Evolutionary conservation across 768 basidiomycete genomes (phyloP).

Genomic region (Rhodotorula babjevae): DNA sequence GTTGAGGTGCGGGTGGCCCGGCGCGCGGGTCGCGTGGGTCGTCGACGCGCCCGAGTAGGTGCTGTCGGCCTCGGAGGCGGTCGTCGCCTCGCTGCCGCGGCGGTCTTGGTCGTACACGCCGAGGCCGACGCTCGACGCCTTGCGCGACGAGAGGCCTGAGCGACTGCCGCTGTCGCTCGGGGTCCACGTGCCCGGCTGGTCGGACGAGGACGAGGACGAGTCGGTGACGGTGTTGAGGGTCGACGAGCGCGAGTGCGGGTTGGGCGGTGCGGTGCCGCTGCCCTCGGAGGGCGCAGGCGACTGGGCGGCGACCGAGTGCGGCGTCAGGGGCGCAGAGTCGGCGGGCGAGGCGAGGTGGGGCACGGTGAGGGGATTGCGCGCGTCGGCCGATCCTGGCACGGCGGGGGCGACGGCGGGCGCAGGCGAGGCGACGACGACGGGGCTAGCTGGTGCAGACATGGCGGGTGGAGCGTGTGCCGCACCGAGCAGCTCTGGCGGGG

Average conservation of each 20-base stretch:
- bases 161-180: slow-evolving; percentile 4
- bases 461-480: no score
- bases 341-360: background rate
- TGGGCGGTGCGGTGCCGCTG: no score
- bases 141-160: slow-evolving; percentile 1
- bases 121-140: slow-evolving; percentile 17
- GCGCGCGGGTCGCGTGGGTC: background rate
- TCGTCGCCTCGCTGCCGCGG: background rate
- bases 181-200: background rate
- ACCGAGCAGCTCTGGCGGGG: no score
- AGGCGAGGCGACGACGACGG: background rate
- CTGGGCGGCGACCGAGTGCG: background rate
- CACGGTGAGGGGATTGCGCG: background rate
- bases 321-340: background rate
- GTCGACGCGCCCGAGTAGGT: background rate
- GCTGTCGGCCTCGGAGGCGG: background rate
- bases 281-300: background rate
- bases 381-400: background rate
- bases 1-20: slow-evolving; percentile 1
- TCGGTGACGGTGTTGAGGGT: background rate
- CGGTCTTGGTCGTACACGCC: background rate
- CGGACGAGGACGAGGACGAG: background rate
- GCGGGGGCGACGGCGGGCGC: background rate
- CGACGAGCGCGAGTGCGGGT: background rate
- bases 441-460: slow-evolving; percentile 6